These are phyloP conservation scores for Heimioporus sp. DNA, from an alignment of 768 basidiomycete species.

Conservation along the genomic window DNA sequence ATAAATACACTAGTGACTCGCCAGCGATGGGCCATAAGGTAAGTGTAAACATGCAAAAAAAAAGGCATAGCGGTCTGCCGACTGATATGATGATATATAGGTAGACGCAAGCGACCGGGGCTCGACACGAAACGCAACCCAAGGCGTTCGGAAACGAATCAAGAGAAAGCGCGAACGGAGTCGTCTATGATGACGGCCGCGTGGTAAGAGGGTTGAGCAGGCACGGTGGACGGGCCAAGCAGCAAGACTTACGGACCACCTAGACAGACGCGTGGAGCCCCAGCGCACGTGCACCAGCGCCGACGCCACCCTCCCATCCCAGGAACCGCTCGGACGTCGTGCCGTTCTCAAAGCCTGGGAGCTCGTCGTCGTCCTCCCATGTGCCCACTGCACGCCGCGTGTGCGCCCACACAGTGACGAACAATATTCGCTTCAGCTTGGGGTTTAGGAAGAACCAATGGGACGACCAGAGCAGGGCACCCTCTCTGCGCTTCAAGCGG, in stretches of 20 bases:
- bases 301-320: constrained; percentile 76
- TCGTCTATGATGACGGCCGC: neutral
- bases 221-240: constrained; percentile 2
- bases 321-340: constrained; percentile 58
- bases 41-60: constrained; percentile 5
- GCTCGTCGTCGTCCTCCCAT: constrained; percentile 48
- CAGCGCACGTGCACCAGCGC: constrained; percentile 81
- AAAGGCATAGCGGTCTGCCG: constrained; percentile 5
- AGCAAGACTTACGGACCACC: constrained; percentile 23
- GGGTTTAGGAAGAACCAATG: constrained; percentile 97
- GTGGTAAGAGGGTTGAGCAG: constrained; percentile 17
- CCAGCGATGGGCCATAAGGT: constrained; percentile 19
- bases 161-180: neutral
- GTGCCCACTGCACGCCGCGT: constrained; percentile 56
- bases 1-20: constrained; percentile 14
- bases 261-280: constrained; percentile 48
- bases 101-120: neutral
- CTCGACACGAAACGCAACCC: neutral
- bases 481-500: constrained; percentile 55
- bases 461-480: constrained; percentile 90
- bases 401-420: constrained; percentile 89
- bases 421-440: constrained; percentile 88
- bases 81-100: constrained; percentile 23
- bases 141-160: neutral
- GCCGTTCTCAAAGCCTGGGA: constrained; percentile 34